Evolutionary conservation across 192 early-diverging fungal species (phyloP).

Genomic region (Paraglomus occultum): DNA sequence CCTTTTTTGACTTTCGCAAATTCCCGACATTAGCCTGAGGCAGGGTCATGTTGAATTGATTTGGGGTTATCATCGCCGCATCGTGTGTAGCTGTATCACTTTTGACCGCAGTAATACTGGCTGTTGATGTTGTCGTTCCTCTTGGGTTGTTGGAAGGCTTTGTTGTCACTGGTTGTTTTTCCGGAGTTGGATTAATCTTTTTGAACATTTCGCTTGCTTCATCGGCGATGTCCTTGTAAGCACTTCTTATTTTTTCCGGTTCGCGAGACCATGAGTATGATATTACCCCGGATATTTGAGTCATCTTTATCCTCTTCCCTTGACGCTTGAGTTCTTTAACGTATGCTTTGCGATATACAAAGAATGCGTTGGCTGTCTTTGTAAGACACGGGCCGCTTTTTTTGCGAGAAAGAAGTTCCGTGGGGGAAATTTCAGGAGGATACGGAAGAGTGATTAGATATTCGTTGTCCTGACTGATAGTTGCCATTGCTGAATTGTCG

Average conservation of each 20-base stretch:
- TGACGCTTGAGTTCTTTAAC: constrained; percentile 20
- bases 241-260: constrained; percentile 1
- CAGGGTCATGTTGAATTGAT: too few species aligned
- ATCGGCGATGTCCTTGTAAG: constrained; percentile 9
- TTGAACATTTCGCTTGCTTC: constrained; percentile 15
- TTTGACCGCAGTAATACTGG: too few species aligned
- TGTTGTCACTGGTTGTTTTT: too few species aligned
- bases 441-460: constrained; percentile 9
- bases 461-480: not conserved
- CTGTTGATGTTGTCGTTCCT: too few species aligned
- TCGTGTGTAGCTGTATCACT: too few species aligned
- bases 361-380: constrained; percentile 19
- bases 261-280: constrained; percentile 11
- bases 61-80: too few species aligned
- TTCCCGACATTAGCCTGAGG: too few species aligned
- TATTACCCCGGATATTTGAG: constrained; percentile 16
- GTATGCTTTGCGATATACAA: constrained; percentile 24
- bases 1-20: too few species aligned
- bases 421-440: constrained; percentile 1
- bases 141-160: too few species aligned
- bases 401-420: constrained; percentile 8
- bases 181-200: not conserved
- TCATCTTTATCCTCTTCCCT: constrained; percentile 20
- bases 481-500: too few species aligned
- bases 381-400: not conserved